A percentile compares a stretch with the other conserved stretches of the same genome.
Evolutionary conservation across 495 filamentous ascomycete genomes (phyloP).

Genomic region (Talaromyces ruber): DNA sequence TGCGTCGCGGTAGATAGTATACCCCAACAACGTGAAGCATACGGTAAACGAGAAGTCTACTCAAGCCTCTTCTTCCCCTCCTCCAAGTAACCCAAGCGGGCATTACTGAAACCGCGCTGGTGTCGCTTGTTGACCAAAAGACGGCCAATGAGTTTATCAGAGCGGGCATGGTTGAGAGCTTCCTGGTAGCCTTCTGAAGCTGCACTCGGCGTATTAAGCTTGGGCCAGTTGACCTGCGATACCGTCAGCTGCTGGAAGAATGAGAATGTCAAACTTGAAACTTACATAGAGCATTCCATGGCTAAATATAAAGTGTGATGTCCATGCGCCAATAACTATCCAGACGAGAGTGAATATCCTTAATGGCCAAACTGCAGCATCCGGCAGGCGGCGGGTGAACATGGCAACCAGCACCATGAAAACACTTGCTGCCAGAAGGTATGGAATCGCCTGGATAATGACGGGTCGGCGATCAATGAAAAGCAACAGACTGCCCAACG

Average conservation of each 20-base stretch:
- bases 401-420: constrained; percentile 78
- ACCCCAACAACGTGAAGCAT: background rate
- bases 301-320: constrained; percentile 59
- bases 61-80: constrained; percentile 97
- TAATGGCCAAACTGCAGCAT: constrained; percentile 66
- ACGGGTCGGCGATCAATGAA: constrained; percentile 85
- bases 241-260: constrained; percentile 2
- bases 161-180: constrained; percentile 63
- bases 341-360: constrained; percentile 71
- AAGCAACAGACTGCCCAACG: constrained; percentile 53
- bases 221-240: constrained; percentile 94
- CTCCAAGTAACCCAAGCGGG: constrained; percentile 71
- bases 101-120: constrained; percentile 69
- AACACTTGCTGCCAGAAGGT: constrained; percentile 75
- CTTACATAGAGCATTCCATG: constrained; percentile 92
- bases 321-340: constrained; percentile 58
- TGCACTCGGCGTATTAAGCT: constrained; percentile 77
- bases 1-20: background rate
- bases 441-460: constrained; percentile 82
- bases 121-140: constrained; percentile 55
- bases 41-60: constrained; percentile 23
- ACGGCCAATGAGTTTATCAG: constrained; percentile 67
- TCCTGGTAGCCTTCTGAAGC: constrained; percentile 86
- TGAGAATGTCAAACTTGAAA: constrained; percentile 12
- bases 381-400: constrained; percentile 59